Base-by-base conservation (phyloP, 352 stramenopile species). In the Aphanomyces cochlioides region DNA sequence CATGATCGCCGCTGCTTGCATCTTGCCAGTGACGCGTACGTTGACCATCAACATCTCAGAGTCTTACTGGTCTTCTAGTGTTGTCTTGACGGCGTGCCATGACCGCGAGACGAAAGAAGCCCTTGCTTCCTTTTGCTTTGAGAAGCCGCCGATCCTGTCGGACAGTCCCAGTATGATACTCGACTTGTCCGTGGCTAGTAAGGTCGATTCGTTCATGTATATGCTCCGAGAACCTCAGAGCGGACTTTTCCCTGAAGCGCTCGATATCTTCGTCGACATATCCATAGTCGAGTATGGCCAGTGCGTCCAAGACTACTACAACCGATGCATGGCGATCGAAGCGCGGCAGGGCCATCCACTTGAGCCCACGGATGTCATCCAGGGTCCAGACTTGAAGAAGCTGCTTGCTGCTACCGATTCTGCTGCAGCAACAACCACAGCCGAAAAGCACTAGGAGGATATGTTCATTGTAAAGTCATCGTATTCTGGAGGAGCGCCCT, bases 1-100 rank as follows among this genome's bases (percentile, higher is more conserved):
- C 79, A 82, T 12, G 82, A 87, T 48, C 81, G 85, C 0, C 87
- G 83, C 59, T 63, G 83, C 12, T 67, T 93, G 8, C 79, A 89
- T 64, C 90, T 84, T 34, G 73, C 79, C 1, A 82, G 89, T 38
- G 85, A 93, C 47, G n/a, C 40, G 59, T 67, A 56, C 59, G 41
- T 48, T 15, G 7, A 28, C 28, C 28, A 28, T 28, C 1, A 28
- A 28, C 28, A 28, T 2, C 28, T 28, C 28, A 28, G 28, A 28
- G 28, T 28, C 28, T 28, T 28, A 28, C 10, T 40, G 38, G 17
- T 38, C 5, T 66, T 6, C 17, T 48, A 53, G 4, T 8, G 19
- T 15, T 38, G 28, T 36, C 4, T 53, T 48, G 57, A 3, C 6
- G 17, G 7, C 57, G 21, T 53, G 5, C 7, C 57, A 7, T 21